Conservation (phyloP, 148 eudicot genomes). For the Vaccinium macrocarpon region DNA sequence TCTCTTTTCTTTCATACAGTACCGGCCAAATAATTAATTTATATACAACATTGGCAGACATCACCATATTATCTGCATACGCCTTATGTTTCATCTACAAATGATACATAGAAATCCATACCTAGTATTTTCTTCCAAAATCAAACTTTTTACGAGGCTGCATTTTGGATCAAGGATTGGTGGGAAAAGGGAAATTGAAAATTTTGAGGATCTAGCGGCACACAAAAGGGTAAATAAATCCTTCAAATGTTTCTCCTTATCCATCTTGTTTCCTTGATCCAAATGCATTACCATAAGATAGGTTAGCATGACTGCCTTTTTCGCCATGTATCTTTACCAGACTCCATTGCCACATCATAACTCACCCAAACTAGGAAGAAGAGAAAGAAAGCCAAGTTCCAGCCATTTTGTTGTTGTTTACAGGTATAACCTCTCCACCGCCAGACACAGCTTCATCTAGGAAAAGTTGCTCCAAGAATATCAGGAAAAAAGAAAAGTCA, state of each 20-base stretch:
- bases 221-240: not conserved
- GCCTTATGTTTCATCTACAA: not conserved
- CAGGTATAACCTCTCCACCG: conserved; percentile 18
- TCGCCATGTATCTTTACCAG: conserved; percentile 22
- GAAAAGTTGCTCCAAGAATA: not conserved
- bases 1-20: not conserved
- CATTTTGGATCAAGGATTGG: not conserved
- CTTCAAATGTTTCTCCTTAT: not conserved
- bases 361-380: conserved; percentile 24
- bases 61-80: not conserved
- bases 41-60: not conserved
- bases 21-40: not conserved
- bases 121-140: not conserved
- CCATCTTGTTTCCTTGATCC: not conserved
- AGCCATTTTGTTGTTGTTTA: too few species aligned
- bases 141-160: not conserved
- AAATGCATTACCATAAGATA: not conserved
- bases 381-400: conserved; percentile 19
- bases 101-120: not conserved
- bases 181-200: not conserved
- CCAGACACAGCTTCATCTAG: conserved; percentile 6
- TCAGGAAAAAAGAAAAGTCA: conserved; percentile 12
- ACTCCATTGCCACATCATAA: conserved; percentile 15
- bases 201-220: not conserved
- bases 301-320: not conserved